phyloP scores from a whole-genome alignment of 805 yeast genomes.

The Candida succiphila region DNA sequence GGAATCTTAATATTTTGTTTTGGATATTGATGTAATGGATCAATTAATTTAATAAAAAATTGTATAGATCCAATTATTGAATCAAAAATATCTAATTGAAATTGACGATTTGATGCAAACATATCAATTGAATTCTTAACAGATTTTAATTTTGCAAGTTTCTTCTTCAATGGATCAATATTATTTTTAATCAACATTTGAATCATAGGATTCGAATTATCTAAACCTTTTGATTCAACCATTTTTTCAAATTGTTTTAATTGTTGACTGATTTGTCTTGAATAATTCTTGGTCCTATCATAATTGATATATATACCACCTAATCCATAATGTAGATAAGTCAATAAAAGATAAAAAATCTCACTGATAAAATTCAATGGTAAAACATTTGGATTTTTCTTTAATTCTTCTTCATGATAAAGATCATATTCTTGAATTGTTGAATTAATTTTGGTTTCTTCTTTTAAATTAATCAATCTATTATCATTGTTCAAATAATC shows the following conservation, averaged over 20 bases:
- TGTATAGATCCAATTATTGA: slow-evolving; percentile 68
- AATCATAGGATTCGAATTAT: slow-evolving; percentile 15
- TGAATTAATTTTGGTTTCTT: slow-evolving; percentile 78
- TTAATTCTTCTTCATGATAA: slow-evolving; percentile 32
- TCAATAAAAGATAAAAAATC: slow-evolving; percentile 69
- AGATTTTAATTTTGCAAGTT: slow-evolving; percentile 28
- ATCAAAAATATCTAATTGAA: slow-evolving; percentile 64
- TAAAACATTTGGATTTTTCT: slow-evolving; percentile 27
- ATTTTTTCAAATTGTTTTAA: slow-evolving; percentile 39
- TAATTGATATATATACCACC: slow-evolving; percentile 64
- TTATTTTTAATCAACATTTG: slow-evolving; percentile 17
- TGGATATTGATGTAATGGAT: slow-evolving; percentile 63
- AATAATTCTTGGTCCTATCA: slow-evolving; percentile 39
- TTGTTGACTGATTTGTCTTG: slow-evolving; percentile 43
- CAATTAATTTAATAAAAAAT: slow-evolving; percentile 62
- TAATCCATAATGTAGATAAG: slow-evolving; percentile 80
- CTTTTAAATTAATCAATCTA: slow-evolving; percentile 51
- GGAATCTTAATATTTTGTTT: slow-evolving; percentile 40
- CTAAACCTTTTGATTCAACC: slow-evolving; percentile 4
- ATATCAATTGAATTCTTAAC: slow-evolving; percentile 51
- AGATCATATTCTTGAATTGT: slow-evolving; percentile 61
- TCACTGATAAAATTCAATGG: slow-evolving; percentile 76
- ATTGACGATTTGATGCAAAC: slow-evolving; percentile 42
- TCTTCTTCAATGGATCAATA: slow-evolving; percentile 21
- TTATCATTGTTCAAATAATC: slow-evolving; percentile 50